Conservation (phyloP, 805 yeast genomes). For the Metschnikowia koreensis region DNA sequence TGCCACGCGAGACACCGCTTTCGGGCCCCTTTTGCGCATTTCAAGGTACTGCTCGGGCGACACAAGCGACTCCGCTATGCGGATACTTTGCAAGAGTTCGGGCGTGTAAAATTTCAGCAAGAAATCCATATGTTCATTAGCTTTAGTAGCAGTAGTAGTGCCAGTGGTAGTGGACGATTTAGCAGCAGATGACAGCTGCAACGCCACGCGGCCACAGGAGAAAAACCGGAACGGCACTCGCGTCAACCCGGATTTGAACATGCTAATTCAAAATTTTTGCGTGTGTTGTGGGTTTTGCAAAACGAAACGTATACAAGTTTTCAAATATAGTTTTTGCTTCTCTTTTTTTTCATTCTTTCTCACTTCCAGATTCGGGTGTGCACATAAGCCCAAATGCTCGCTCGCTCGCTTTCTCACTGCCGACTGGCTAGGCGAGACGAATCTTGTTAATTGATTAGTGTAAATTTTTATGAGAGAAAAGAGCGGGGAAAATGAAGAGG, state of each 20-base stretch:
- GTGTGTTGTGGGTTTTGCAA: not conserved
- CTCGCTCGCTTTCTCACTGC: too few species aligned
- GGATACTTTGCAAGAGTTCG: constrained; percentile 74
- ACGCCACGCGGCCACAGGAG: not conserved
- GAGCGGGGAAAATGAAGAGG: too few species aligned
- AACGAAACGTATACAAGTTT: too few species aligned
- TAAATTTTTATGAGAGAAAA: too few species aligned
- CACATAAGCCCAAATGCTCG: too few species aligned
- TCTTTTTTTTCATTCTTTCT: too few species aligned
- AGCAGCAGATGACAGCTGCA: not conserved
- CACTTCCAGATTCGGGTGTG: too few species aligned
- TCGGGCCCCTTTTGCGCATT: constrained; percentile 31
- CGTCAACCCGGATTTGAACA: constrained; percentile 4
- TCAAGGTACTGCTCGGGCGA: constrained; percentile 59
- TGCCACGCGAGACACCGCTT: constrained; percentile 50
- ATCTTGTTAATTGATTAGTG: too few species aligned
- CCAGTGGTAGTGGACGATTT: not conserved
- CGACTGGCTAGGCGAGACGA: too few species aligned
- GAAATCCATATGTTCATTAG: constrained; percentile 48
- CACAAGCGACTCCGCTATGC: constrained; percentile 74
- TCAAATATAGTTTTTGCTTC: too few species aligned
- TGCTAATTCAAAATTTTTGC: not conserved
- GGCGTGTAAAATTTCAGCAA: constrained; percentile 79
- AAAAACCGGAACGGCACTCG: constrained; percentile 3
- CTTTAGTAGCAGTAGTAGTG: constrained; percentile 7